phyloP scores from a whole-genome alignment of 139 green algal genomes.

The Choricystis sp. region DNA sequence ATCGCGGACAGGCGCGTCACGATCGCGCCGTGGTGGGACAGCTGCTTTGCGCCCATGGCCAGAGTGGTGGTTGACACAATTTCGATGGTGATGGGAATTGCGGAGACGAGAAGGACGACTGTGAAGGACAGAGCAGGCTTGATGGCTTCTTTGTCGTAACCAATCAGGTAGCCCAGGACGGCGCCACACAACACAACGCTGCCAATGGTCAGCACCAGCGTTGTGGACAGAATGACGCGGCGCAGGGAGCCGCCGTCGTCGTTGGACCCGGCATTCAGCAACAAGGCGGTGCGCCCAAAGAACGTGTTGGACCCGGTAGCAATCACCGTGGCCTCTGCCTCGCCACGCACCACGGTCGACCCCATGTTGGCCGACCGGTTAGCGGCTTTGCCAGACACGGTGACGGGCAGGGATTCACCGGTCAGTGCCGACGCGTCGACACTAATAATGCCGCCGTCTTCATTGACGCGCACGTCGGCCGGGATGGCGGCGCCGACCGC shows the following conservation, averaged over 20 bases:
- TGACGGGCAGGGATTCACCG: conserved; percentile 67
- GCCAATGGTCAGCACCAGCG: conserved; percentile 41
- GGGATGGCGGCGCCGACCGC: conserved; percentile 69
- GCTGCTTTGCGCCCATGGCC: conserved; percentile 52
- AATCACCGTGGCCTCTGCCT: conserved; percentile 52
- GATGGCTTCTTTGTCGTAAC: conserved; percentile 15
- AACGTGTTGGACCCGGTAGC: conserved; percentile 62
- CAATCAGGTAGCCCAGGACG: conserved; percentile 44
- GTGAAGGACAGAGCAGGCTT: conserved; percentile 47
- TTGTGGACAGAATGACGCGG: conserved; percentile 61
- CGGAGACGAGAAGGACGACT: conserved; percentile 61
- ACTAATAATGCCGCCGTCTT: conserved; percentile 19
- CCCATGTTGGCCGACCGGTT: conserved; percentile 54
- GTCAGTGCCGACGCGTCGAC: conserved; percentile 71
- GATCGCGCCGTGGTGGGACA: conserved; percentile 55
- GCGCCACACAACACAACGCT: conserved; percentile 49
- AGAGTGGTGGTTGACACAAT: conserved; percentile 69
- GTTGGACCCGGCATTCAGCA: conserved; percentile 48
- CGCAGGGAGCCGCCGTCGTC: conserved; percentile 64
- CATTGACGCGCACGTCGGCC: conserved; percentile 35
- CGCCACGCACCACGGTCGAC: conserved; percentile 53
- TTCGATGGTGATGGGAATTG: conserved; percentile 49
- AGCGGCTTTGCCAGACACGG: conserved; percentile 65
- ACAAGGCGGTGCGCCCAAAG: conserved; percentile 67
- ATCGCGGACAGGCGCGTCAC: conserved; percentile 66